Evolutionary conservation across 2,329 filamentous ascomycete genomes (phyloP).

Genomic region (Pyrenophora tritici-repentis): DNA sequence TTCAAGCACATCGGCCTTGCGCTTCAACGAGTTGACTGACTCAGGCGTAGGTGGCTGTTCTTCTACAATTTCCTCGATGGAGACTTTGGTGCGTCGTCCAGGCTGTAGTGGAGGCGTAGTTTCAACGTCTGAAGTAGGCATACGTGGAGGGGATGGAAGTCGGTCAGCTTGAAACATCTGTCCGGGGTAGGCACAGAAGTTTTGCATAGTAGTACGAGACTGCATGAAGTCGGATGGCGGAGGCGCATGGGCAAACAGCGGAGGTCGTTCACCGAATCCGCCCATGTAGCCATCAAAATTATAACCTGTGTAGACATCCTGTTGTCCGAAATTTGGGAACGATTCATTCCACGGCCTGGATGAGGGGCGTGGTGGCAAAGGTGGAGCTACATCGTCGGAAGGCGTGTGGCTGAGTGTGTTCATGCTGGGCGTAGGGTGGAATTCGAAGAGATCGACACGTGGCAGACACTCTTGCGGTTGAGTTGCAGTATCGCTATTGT

Average conservation of each 20-base stretch:
- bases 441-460: background rate
- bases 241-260: slow-evolving; percentile 14
- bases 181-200: background rate
- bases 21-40: slow-evolving; percentile 36
- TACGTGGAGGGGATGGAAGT: slow-evolving; percentile 28
- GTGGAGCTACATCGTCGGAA: slow-evolving; percentile 8
- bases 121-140: slow-evolving; percentile 11
- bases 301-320: slow-evolving; percentile 6
- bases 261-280: slow-evolving; percentile 15
- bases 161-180: slow-evolving; percentile 6
- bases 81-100: slow-evolving; percentile 32
- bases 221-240: slow-evolving; percentile 9
- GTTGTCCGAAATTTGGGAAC: slow-evolving; percentile 15
- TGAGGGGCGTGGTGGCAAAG: slow-evolving; percentile 26
- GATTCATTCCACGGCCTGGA: slow-evolving; percentile 12
- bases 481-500: background rate
- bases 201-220: background rate
- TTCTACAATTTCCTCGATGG: slow-evolving; percentile 42
- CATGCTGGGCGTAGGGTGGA: background rate
- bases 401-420: background rate
- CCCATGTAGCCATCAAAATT: slow-evolving; percentile 12
- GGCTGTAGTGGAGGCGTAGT: slow-evolving; percentile 19
- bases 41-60: slow-evolving; percentile 39
- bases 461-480: slow-evolving; percentile 2
- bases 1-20: slow-evolving; percentile 38